Evolutionary conservation across 2,329 filamentous ascomycete species (phyloP), one percentile per base, ranked within the genome.

Genomic region (Capronia epimyces): DNA sequence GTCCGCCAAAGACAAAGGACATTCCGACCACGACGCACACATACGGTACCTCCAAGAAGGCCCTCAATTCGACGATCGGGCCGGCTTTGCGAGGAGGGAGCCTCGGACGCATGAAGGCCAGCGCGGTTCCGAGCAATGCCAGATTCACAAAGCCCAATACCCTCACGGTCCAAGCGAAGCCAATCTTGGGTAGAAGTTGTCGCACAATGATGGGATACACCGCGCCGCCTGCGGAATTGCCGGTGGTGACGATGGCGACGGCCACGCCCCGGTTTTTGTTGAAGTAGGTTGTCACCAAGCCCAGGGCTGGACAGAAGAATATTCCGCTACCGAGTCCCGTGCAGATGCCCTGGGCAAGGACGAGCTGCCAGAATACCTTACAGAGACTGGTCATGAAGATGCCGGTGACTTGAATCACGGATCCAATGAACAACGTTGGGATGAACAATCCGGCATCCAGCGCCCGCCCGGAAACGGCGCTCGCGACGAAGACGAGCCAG

Each of bases 131-230:
- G 3, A 71, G 60, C 0, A 72, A 69, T 0, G 67, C 73, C 1
- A 84, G 57, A 21, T 80, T 78, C 25, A 86, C 73, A 45, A 86
- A 76, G 0, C 77, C 82, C 55, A 84, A 72, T 0, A 77, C 73
- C 0, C 82, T 71, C n/a, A 83, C 74, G 0, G 83, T 82, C 81
- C 82, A 85, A 0, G 72, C 71, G 60, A 84, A 86, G 0, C 83
- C 83, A 2, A 85, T 67, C 15, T 69, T 71, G 0, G 81, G 78
- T 1, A 84, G 66, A 9, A 85, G 66, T 47, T 80, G 75, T 60
- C 75, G 70, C 1, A 77, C 71, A 15, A 80, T 72, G 1, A 79
- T 70, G 0, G 83, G 82, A 61, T 83, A 87, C 2, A 86, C 71
- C 18, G 85, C 68, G 0, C 82, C 82, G 1, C 83, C 84, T 0